Conservation (phyloP, 148 eudicot genomes). For the Tetragonia tetragonoides region DNA sequence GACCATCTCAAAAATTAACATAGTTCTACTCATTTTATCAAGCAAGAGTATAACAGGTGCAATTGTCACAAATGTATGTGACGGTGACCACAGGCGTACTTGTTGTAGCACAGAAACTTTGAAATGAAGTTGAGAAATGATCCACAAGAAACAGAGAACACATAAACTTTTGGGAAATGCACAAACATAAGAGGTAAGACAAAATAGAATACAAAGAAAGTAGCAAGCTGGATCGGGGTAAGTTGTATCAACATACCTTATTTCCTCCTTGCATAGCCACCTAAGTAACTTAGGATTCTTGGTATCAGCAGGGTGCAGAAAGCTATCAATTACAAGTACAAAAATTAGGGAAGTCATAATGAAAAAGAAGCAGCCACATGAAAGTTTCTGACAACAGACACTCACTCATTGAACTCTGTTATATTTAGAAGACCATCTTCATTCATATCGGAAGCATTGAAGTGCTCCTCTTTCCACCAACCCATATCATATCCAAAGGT, state of each 20-base stretch:
- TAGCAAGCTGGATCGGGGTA: background rate
- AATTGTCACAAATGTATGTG: background rate
- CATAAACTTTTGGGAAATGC: background rate
- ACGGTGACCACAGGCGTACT: too few species aligned
- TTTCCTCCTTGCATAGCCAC: constrained; percentile 95
- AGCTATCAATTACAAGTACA: constrained; percentile 46
- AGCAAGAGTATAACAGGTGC: background rate
- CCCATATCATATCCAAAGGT: constrained; percentile 92
- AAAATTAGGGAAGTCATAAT: constrained; percentile 1
- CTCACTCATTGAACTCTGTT: constrained; percentile 98
- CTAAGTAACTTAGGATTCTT: constrained; percentile 71
- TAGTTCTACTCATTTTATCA: background rate
- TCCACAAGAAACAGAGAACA: background rate
- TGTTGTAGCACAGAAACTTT: background rate
- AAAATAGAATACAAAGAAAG: background rate
- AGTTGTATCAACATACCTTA: constrained; percentile 47
- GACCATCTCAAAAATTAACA: background rate
- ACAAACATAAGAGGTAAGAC: background rate
- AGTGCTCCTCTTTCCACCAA: constrained; percentile 99
- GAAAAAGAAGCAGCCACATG: constrained; percentile 1
- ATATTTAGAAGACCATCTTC: constrained; percentile 83
- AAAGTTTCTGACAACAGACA: constrained; percentile 12
- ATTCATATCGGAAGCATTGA: constrained; percentile 90
- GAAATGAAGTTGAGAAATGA: background rate
- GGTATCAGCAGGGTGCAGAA: constrained; percentile 88